Conservation (phyloP, 306 rosid species). For the Hippophae gyantsensis region DNA sequence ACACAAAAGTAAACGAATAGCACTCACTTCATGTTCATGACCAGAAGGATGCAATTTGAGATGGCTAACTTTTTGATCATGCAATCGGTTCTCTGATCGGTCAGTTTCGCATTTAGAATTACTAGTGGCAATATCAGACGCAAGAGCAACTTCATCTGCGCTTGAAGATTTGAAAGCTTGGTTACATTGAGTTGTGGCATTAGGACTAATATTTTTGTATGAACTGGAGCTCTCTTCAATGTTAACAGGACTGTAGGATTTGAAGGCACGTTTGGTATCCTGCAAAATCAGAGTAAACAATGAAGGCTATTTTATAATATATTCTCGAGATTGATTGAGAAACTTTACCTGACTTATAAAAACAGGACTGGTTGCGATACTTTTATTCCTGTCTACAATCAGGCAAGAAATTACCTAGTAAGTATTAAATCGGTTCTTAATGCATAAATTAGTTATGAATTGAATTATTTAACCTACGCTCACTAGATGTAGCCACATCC, state of each 20-base stretch:
- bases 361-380: slow-evolving; percentile 22
- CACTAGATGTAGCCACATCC: slow-evolving; percentile 38
- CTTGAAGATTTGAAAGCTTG: slow-evolving; percentile 41
- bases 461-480: slow-evolving; percentile 36
- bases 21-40: slow-evolving; percentile 56
- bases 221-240: slow-evolving; percentile 73
- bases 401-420: slow-evolving; percentile 26
- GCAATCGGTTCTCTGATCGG: slow-evolving; percentile 34
- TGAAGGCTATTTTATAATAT: slow-evolving; percentile 10
- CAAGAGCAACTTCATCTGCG: slow-evolving; percentile 28
- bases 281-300: background rate
- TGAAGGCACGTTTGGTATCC: slow-evolving; percentile 30
- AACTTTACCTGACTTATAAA: slow-evolving; percentile 44
- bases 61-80: slow-evolving; percentile 20
- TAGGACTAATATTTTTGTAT: slow-evolving; percentile 41
- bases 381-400: slow-evolving; percentile 46
- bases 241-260: slow-evolving; percentile 20
- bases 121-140: slow-evolving; percentile 37
- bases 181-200: slow-evolving; percentile 25
- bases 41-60: slow-evolving; percentile 25
- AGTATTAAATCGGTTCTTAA: slow-evolving; percentile 7
- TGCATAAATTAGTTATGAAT: slow-evolving; percentile 19
- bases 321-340: slow-evolving; percentile 2
- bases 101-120: slow-evolving; percentile 43
- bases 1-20: background rate